phyloP scores from a whole-genome alignment of 495 filamentous ascomycete genomes.

The Bombardia bombarda region DNA sequence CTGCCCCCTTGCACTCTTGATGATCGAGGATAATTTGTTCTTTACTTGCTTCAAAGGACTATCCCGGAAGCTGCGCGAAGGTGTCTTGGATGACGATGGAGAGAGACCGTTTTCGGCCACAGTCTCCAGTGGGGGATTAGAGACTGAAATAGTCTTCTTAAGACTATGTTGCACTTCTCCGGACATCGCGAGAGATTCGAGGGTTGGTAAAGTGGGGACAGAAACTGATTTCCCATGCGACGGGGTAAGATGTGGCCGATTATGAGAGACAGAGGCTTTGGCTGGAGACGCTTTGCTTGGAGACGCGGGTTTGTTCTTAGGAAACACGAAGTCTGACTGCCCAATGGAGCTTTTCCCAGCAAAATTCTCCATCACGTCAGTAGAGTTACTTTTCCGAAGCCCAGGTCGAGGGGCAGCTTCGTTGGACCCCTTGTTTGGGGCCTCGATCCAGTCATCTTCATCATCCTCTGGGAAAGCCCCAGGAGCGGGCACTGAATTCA shows the following conservation, averaged over 20 bases:
- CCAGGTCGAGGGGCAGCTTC: conserved; percentile 34
- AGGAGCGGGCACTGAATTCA: conserved; percentile 25
- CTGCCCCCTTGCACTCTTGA: conserved; percentile 76
- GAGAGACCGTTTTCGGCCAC: conserved; percentile 37
- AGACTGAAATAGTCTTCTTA: conserved; percentile 58
- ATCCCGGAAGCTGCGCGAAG: conserved; percentile 56
- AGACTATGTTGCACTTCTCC: conserved; percentile 30
- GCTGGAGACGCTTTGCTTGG: no score
- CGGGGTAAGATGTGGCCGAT: no score
- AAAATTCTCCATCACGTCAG: conserved; percentile 53
- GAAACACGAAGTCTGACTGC: conserved; percentile 30
- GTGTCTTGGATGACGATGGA: conserved; percentile 67
- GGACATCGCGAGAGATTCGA: conserved; percentile 30
- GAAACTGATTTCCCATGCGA: conserved; percentile 49
- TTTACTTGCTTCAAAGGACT: conserved; percentile 84
- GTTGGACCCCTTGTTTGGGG: conserved; percentile 32
- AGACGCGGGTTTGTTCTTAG: conserved; percentile 32
- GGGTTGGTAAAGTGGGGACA: conserved; percentile 43
- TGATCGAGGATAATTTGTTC: conserved; percentile 75
- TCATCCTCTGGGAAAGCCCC: conserved; percentile 54
- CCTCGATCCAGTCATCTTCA: conserved; percentile 81
- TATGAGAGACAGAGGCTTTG: no score
- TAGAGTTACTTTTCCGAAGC: conserved; percentile 48
- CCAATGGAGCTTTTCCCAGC: conserved; percentile 35
- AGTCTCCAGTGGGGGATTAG: conserved; percentile 45